These are phyloP conservation scores for Thalassiosira hispida DNA, from an alignment of 352 stramenopile species.

Conservation along the genomic window DNA sequence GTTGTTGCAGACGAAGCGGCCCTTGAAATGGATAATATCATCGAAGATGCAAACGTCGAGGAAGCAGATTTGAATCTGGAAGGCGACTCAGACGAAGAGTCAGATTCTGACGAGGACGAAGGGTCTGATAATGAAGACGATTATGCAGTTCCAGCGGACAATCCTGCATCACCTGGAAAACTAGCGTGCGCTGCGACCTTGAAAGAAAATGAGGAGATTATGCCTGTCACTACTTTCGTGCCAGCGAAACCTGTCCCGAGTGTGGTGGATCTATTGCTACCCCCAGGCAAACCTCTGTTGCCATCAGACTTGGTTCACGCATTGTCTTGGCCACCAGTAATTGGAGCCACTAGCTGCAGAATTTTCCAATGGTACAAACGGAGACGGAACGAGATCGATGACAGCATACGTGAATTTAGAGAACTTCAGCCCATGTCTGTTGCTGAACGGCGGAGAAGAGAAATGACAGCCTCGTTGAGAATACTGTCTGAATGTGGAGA, in stretches of 20 bases:
- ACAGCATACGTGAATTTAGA: constrained; percentile 68
- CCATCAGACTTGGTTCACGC: constrained; percentile 65
- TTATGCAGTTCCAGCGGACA: constrained; percentile 51
- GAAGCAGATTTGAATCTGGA: constrained; percentile 69
- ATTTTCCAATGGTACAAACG: constrained; percentile 80
- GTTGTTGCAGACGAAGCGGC: constrained; percentile 69
- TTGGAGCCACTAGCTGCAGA: constrained; percentile 61
- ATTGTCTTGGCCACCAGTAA: constrained; percentile 70
- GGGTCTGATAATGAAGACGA: constrained; percentile 66
- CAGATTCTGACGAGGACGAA: constrained; percentile 71
- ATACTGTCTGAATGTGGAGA: constrained; percentile 74
- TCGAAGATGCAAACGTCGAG: constrained; percentile 56
- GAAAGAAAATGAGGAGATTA: constrained; percentile 63
- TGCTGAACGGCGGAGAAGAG: constrained; percentile 65
- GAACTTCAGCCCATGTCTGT: constrained; percentile 66
- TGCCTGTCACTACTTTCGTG: constrained; percentile 64
- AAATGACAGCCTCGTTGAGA: constrained; percentile 57
- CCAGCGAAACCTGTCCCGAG: constrained; percentile 71
- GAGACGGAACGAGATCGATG: constrained; percentile 79
- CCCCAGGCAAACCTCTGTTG: constrained; percentile 66
- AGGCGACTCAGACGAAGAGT: constrained; percentile 64
- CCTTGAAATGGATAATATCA: constrained; percentile 75
- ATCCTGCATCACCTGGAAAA: constrained; percentile 35
- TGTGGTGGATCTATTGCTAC: constrained; percentile 80
- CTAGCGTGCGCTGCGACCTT: constrained; percentile 25